Conservation (phyloP, 140 eudicot species). For the Ambrosia hybrid region DNA sequence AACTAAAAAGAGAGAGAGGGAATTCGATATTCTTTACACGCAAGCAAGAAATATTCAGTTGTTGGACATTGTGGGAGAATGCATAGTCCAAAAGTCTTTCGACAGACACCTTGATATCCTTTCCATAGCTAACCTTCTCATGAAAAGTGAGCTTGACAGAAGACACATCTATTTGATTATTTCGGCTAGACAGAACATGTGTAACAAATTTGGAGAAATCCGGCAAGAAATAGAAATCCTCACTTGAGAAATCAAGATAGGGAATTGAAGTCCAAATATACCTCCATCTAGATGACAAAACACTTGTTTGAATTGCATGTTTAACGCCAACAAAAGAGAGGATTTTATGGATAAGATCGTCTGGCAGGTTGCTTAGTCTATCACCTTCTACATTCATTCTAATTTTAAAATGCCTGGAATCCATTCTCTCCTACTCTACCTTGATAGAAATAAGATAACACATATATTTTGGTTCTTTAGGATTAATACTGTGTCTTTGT, state of each 20-base stretch:
- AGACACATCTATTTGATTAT: slow-evolving; percentile 13
- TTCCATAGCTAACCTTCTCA: background rate
- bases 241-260: slow-evolving; percentile 6
- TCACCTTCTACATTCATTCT: slow-evolving; percentile 11
- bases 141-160: background rate
- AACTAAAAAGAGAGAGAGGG: no score
- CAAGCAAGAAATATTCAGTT: no score
- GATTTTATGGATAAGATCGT: slow-evolving; percentile 17
- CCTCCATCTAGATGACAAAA: slow-evolving; percentile 16
- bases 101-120: background rate
- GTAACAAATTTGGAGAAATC: slow-evolving; percentile 10
- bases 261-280: slow-evolving; percentile 11
- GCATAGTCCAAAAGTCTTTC: slow-evolving; percentile 6
- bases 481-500: no score
- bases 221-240: background rate
- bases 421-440: background rate
- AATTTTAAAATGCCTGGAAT: background rate
- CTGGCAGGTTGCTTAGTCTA: slow-evolving; percentile 30
- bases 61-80: no score
- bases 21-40: no score
- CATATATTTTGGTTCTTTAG: no score
- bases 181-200: slow-evolving; percentile 8
- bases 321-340: slow-evolving; percentile 7
- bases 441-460: no score
- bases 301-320: background rate